phyloP scores from a whole-genome alignment of 108 stramenopile genomes.

The Asterionellopsis glacialis region DNA sequence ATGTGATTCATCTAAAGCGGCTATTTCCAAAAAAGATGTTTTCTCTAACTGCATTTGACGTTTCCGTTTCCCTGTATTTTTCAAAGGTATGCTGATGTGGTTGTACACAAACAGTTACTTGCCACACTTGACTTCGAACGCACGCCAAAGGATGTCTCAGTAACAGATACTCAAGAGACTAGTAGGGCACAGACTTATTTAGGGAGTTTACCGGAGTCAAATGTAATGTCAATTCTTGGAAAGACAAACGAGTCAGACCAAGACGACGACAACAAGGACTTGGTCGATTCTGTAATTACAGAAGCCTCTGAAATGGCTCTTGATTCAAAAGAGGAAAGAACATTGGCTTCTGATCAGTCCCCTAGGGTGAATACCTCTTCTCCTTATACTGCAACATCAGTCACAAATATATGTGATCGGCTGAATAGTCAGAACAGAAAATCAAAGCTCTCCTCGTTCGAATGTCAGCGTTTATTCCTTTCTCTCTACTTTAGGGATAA shows the following conservation, averaged over 20 bases:
- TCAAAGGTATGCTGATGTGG: conserved; percentile 19
- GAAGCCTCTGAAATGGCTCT: conserved; percentile 15
- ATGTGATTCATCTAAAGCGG: too few relatives aligned
- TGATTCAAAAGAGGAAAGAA: not conserved
- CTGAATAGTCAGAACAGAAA: conserved; percentile 48
- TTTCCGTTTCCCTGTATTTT: too few relatives aligned
- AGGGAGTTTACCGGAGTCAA: conserved; percentile 25
- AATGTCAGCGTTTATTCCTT: conserved; percentile 55
- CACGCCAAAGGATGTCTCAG: not conserved
- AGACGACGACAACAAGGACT: not conserved
- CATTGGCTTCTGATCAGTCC: not conserved
- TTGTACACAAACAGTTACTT: conserved; percentile 62
- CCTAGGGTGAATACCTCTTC: not conserved
- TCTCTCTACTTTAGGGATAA: conserved; percentile 52
- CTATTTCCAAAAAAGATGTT: too few relatives aligned
- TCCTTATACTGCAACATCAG: conserved; percentile 15
- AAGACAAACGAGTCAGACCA: not conserved
- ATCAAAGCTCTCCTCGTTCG: conserved; percentile 58
- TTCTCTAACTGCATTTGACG: too few relatives aligned
- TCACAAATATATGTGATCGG: conserved; percentile 38
- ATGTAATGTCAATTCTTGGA: conserved; percentile 30
- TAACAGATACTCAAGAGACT: not conserved
- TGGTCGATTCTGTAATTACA: conserved; percentile 1
- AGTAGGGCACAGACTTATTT: conserved; percentile 3
- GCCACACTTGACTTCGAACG: conserved; percentile 2